These are phyloP conservation scores for Emiliania huxleyi DNA, from an alignment of 78 protist genomes.

Conservation along the genomic window DNA sequence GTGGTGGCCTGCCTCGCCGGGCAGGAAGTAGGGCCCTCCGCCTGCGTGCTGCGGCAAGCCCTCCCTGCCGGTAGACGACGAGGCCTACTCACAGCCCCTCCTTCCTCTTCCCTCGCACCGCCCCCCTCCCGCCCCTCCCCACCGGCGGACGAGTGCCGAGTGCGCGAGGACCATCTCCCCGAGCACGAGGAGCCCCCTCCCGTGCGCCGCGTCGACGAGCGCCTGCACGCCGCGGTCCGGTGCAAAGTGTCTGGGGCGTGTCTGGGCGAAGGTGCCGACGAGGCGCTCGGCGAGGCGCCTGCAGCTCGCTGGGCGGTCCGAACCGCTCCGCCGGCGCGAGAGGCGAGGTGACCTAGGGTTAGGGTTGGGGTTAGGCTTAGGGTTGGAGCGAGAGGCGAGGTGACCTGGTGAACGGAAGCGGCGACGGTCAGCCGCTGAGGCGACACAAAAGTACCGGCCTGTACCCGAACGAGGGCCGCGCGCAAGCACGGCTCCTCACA, in stretches of 20 bases:
- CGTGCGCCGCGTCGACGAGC: constrained; percentile 84
- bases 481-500: too few relatives aligned
- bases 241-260: neutral
- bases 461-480: too few relatives aligned
- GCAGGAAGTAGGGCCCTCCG: constrained; percentile 84
- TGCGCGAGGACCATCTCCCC: constrained; percentile 90
- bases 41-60: constrained; percentile 91
- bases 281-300: too few relatives aligned
- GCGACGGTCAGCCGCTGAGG: neutral
- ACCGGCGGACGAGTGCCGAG: constrained; percentile 33
- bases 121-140: too few relatives aligned
- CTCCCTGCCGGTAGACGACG: constrained; percentile 70
- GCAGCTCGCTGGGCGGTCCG: constrained; percentile 74
- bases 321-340: constrained; percentile 71
- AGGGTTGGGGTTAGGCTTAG: too few relatives aligned
- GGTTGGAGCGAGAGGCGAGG: constrained; percentile 40
- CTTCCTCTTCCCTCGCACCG: neutral
- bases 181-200: constrained; percentile 78
- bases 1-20: constrained; percentile 74
- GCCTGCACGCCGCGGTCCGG: too few relatives aligned
- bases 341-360: constrained; percentile 63
- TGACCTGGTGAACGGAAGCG: neutral
- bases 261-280: too few relatives aligned
- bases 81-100: too few relatives aligned
- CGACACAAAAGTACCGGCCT: too few relatives aligned